Percentiles rank a stretch among this genome's conserved stretches.
These are phyloP conservation scores for Colletotrichum gigasporum DNA, from an alignment of 2,329 filamentous ascomycete species.

Conservation along the genomic window DNA sequence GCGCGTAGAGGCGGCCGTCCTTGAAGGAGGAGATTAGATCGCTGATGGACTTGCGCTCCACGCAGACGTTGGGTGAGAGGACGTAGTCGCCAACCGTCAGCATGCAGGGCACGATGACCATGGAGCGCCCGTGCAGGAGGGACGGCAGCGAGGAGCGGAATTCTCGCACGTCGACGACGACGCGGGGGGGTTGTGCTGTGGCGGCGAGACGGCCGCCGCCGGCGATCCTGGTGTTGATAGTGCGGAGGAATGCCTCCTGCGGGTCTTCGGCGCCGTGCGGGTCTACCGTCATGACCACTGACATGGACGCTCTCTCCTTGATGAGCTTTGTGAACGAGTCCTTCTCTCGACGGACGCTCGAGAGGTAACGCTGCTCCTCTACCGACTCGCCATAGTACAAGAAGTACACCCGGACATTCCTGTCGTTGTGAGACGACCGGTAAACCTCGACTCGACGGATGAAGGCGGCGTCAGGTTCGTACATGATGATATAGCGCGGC, in stretches of 20 bases:
- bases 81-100: slow-evolving; percentile 97
- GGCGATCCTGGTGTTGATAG: slow-evolving; percentile 95
- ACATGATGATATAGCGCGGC: slow-evolving; percentile 97
- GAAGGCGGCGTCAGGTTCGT: slow-evolving; percentile 94
- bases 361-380: slow-evolving; percentile 93
- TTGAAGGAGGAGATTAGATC: slow-evolving; percentile 93
- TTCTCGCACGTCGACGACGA: slow-evolving; percentile 95
- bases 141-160: slow-evolving; percentile 94
- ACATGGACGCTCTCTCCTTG: slow-evolving; percentile 93
- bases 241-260: slow-evolving; percentile 91
- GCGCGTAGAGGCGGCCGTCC: slow-evolving; percentile 90
- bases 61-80: slow-evolving; percentile 87
- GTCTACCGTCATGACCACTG: slow-evolving; percentile 82
- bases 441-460: slow-evolving; percentile 96
- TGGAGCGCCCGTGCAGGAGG: slow-evolving; percentile 86
- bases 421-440: slow-evolving; percentile 89
- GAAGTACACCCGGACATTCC: slow-evolving; percentile 93
- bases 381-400: slow-evolving; percentile 96
- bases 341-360: slow-evolving; percentile 91
- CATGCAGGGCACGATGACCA: slow-evolving; percentile 92
- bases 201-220: slow-evolving; percentile 87
- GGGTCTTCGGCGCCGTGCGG: slow-evolving; percentile 77
- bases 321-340: slow-evolving; percentile 96
- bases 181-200: slow-evolving; percentile 86
- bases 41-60: slow-evolving; percentile 92